Evolutionary conservation across 805 yeast species (phyloP).

Genomic region (Saturnispora ahearnii): DNA sequence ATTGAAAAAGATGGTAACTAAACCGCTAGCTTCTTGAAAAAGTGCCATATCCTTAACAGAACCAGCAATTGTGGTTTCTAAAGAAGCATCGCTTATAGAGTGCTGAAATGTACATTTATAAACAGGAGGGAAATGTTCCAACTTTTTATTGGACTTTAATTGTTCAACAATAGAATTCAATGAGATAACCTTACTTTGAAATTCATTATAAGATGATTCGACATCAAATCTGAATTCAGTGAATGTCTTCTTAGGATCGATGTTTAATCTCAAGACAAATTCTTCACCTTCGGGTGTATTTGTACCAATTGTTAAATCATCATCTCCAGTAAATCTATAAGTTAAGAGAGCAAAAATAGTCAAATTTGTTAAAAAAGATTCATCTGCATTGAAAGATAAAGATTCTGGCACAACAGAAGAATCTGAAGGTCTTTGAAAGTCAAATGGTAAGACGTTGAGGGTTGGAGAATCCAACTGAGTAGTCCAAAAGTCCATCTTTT

Average conservation of each 20-base stretch:
- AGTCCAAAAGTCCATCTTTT: constrained; percentile 49
- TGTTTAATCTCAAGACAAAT: constrained; percentile 50
- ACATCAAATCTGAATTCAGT: constrained; percentile 41
- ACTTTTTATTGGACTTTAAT: constrained; percentile 39
- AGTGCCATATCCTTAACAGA: constrained; percentile 59
- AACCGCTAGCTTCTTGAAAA: constrained; percentile 31
- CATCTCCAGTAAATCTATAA: constrained; percentile 85
- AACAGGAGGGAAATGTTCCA: constrained; percentile 52
- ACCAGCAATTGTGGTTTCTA: constrained; percentile 41
- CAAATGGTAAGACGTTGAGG: constrained; percentile 79
- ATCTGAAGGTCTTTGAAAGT: constrained; percentile 68
- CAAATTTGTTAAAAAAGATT: constrained; percentile 42
- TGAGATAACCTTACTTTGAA: constrained; percentile 31
- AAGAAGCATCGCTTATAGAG: constrained; percentile 27
- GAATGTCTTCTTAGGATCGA: constrained; percentile 50
- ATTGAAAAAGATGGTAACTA: constrained; percentile 55
- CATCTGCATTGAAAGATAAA: constrained; percentile 2
- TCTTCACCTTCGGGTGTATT: constrained; percentile 44
- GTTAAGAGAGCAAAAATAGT: constrained; percentile 63
- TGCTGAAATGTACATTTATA: constrained; percentile 55
- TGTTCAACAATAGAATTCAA: constrained; percentile 48
- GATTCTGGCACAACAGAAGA: constrained; percentile 60
- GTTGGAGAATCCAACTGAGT: constrained; percentile 67
- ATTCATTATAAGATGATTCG: constrained; percentile 31
- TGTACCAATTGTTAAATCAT: constrained; percentile 82